phyloP scores from a whole-genome alignment of 441 rosid genomes.

The Mallotus japonicus region DNA sequence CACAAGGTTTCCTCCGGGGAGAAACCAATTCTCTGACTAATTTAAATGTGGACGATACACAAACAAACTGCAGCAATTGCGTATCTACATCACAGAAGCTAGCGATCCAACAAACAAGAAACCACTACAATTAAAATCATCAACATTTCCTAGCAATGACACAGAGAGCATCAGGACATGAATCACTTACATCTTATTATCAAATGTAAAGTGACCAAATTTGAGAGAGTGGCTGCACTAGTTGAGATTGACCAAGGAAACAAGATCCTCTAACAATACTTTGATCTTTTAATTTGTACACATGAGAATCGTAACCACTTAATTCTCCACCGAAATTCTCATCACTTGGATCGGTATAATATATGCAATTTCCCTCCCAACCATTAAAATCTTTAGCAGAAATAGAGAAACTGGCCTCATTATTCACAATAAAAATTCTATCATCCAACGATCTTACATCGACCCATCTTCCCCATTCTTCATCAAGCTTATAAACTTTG shows the following conservation, averaged over 20 bases:
- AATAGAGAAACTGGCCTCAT: slow-evolving; percentile 22
- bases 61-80: too few relatives aligned
- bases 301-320: slow-evolving; percentile 10
- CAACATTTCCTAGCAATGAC: too few relatives aligned
- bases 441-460: slow-evolving; percentile 16
- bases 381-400: slow-evolving; percentile 16
- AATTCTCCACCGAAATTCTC: slow-evolving; percentile 1
- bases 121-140: too few relatives aligned
- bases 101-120: too few relatives aligned
- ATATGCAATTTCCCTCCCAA: slow-evolving; percentile 20
- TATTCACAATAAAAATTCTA: slow-evolving; percentile 19
- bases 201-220: neutral
- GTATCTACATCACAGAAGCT: neutral
- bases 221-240: neutral
- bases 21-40: too few relatives aligned
- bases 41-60: neutral
- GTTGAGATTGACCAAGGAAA: neutral
- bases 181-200: neutral
- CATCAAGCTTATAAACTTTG: slow-evolving; percentile 21
- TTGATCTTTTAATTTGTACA: slow-evolving; percentile 2
- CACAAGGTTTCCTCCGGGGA: too few relatives aligned
- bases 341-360: slow-evolving; percentile 16
- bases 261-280: neutral
- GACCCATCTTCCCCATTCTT: slow-evolving; percentile 21
- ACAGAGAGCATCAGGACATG: too few relatives aligned